Conservation (phyloP, 257 asterid genomes). For the Hygrophila difformis region DNA sequence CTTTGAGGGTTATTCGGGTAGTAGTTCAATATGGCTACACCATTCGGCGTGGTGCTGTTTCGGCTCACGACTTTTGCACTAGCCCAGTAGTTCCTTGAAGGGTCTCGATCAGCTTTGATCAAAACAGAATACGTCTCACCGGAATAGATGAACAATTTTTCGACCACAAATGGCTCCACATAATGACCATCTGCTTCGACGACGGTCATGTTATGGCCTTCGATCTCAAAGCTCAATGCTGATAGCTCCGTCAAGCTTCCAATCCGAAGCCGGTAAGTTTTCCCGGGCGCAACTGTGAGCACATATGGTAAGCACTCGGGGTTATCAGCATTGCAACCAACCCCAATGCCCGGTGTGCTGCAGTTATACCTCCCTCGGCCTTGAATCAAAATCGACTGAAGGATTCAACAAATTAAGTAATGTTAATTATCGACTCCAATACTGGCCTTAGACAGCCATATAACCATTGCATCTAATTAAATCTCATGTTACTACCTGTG, state of each 20-base stretch:
- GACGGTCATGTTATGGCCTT: conserved; percentile 84
- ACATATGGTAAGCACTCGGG: conserved; percentile 61
- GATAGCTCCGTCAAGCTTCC: conserved; percentile 80
- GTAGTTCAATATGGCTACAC: conserved; percentile 61
- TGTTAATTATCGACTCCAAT: too few species aligned
- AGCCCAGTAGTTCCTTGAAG: conserved; percentile 77
- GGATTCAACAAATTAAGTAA: background rate
- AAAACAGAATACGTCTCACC: conserved; percentile 87
- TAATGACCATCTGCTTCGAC: conserved; percentile 90
- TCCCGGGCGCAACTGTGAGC: conserved; percentile 58
- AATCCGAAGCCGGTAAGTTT: conserved; percentile 69
- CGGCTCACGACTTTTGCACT: conserved; percentile 54
- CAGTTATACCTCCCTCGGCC: conserved; percentile 80
- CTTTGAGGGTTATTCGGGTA: conserved; percentile 56
- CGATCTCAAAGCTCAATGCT: conserved; percentile 80
- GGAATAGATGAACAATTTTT: conserved; percentile 65
- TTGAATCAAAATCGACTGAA: conserved; percentile 71
- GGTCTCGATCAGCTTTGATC: conserved; percentile 56
- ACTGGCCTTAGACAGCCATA: too few species aligned
- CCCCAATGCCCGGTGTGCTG: conserved; percentile 30
- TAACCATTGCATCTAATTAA: too few species aligned
- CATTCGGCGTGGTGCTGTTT: conserved; percentile 40
- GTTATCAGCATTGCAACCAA: conserved; percentile 58
- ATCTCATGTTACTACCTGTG: too few species aligned
- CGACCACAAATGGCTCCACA: conserved; percentile 73